phyloP scores from a whole-genome alignment of 345 rosid species.

The Eucalyptus leucophloia region DNA sequence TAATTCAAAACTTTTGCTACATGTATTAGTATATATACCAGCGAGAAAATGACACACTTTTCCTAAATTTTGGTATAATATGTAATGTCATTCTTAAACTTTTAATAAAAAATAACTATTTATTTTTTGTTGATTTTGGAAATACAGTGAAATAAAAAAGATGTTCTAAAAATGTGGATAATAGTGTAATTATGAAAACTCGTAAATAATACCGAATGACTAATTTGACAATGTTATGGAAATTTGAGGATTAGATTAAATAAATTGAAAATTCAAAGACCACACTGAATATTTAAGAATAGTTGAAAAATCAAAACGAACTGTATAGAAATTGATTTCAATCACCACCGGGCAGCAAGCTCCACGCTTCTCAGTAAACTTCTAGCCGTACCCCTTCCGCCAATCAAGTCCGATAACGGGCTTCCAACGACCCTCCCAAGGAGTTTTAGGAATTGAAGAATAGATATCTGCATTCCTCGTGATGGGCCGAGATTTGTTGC shows the following conservation, averaged over 20 bases:
- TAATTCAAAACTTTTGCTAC: not conserved
- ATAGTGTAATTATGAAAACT: not conserved
- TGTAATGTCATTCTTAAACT: not conserved
- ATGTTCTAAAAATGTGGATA: not conserved
- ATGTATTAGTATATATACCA: not conserved
- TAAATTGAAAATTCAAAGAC: not conserved
- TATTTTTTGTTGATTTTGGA: not conserved
- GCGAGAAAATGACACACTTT: not conserved
- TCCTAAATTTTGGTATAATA: not conserved
- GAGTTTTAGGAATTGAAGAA: not conserved
- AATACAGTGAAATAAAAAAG: not conserved
- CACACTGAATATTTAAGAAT: accelerated
- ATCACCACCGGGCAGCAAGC: not conserved
- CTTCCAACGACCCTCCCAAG: too few relatives aligned
- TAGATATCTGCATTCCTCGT: not conserved
- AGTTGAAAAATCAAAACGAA: not conserved
- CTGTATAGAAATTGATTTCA: not conserved
- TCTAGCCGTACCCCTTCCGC: not conserved
- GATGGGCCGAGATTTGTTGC: not conserved
- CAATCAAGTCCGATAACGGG: not conserved
- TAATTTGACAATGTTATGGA: not conserved
- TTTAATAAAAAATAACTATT: not conserved
- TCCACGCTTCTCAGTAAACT: not conserved
- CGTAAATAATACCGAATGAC: not conserved
- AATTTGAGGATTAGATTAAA: not conserved